Evolutionary conservation across 2,329 filamentous ascomycete genomes (phyloP), one percentile per base, ranked within the genome.

Genomic region (Colletotrichum graminicola): DNA sequence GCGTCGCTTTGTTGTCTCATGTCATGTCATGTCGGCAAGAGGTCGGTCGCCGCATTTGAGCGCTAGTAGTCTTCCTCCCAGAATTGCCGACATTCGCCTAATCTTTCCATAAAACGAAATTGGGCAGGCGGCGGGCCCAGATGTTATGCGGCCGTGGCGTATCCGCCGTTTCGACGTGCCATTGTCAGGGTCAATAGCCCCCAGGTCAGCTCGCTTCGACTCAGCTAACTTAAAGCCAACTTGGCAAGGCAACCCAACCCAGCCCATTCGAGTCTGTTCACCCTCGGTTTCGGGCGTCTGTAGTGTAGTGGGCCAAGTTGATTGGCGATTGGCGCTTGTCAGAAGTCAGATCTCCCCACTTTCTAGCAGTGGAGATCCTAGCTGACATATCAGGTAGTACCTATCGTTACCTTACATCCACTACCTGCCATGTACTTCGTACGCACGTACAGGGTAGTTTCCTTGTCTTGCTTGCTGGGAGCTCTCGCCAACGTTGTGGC

Each of bases 281-380:
- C 11, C 47, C n/a, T 51, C 47, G 3, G 3, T 3, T 51, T 51
- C 26, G 21, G 23, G 18, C 23, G 4, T 41, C 14, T 32, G 26
- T 26, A 10, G 39, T 32, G 34, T 34, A 10, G 34, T 36, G 56
- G 56, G 29, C 29, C 39, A 1, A 51, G 23, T 43, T 59, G 16
- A 34, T 60, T 43, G 18, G 56, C 56, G 56, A n/a, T 41, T 45
- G 29, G 56, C 56, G 21, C 56, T 60, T 60, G 41, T 41, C 56
- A 45, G 29, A 60, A 60, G 18, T 41, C 56, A 60, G 56, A 60
- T 60, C 39, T 41, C 39, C 3, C 23, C 26, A 29, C 49, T 26
- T 29, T 32, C 7, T 3, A 29, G 2, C 16, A 32, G 49, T 32
- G 29, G 23, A 47, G 56, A 60, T 60, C 23, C 12, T n/a, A 8